These are phyloP conservation scores for Trichoderma atroviride DNA, from an alignment of 2,329 filamentous ascomycete genomes.

Conservation along the genomic window DNA sequence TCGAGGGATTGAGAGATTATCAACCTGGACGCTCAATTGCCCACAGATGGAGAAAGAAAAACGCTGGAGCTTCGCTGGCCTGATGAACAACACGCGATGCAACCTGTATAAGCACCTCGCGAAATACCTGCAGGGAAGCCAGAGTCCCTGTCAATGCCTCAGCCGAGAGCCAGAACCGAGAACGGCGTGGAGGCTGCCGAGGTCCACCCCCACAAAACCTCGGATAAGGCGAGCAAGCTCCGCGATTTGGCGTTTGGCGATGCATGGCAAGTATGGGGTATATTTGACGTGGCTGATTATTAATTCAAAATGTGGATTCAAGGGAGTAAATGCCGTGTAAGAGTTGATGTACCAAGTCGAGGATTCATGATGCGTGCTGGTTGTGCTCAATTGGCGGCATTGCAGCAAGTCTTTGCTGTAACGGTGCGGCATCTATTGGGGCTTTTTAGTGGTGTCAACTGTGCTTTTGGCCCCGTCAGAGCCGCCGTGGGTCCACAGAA, in stretches of 20 bases:
- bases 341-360: neutral
- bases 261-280: neutral
- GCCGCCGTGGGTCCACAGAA: neutral
- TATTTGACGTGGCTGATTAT: neutral
- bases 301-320: neutral
- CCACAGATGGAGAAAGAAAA: neutral
- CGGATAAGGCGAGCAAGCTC: conserved; percentile 11
- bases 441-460: neutral
- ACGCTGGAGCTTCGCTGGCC: neutral
- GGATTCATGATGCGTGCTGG: neutral
- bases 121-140: too few species aligned
- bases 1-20: neutral
- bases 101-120: neutral
- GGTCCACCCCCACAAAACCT: conserved; percentile 25
- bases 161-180: neutral
- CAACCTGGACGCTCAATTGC: neutral
- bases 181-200: conserved; percentile 8
- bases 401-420: neutral
- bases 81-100: neutral
- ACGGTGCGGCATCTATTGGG: neutral
- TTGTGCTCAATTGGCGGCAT: neutral
- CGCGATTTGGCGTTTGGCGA: neutral
- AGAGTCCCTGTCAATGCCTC: neutral
- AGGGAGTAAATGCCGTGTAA: neutral
- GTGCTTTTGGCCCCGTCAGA: too few species aligned